A percentile compares a stretch with the other conserved stretches of the same genome.
These are phyloP conservation scores for Scleroderma bovista DNA, from an alignment of 768 basidiomycete species.

Conservation along the genomic window DNA sequence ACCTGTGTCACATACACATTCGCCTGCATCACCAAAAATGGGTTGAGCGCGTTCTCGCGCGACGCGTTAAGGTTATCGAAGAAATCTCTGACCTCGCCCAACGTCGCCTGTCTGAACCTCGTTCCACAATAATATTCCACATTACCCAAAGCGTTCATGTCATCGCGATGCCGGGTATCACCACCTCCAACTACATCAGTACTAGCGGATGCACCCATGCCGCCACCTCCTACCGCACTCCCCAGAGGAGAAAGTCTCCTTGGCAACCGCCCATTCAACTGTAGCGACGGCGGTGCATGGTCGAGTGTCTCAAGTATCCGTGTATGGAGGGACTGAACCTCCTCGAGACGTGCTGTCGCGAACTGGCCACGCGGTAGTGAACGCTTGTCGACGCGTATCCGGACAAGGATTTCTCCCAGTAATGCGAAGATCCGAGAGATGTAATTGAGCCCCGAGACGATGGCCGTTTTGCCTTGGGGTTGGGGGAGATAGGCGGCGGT, in stretches of 20 bases:
- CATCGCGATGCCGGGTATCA: neutral
- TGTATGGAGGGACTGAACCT: conserved; percentile 74
- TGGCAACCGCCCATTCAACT: conserved; percentile 53
- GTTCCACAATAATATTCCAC: conserved; percentile 46
- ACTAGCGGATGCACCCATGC: neutral
- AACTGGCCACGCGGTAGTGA: conserved; percentile 83
- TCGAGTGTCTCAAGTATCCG: conserved; percentile 70
- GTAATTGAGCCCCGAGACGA: conserved; percentile 85
- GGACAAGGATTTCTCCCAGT: conserved; percentile 80
- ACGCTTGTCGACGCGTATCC: conserved; percentile 82
- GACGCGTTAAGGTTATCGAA: conserved; percentile 89
- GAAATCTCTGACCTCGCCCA: conserved; percentile 84
- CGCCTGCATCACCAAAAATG: conserved; percentile 88
- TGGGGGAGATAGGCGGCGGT: conserved; percentile 77
- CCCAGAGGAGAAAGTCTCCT: conserved; percentile 50
- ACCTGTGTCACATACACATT: conserved; percentile 93
- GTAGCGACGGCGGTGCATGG: conserved; percentile 72
- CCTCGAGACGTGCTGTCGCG: conserved; percentile 77
- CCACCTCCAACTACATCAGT: neutral
- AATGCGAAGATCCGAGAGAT: conserved; percentile 81
- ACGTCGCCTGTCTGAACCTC: conserved; percentile 76
- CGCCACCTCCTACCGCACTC: neutral
- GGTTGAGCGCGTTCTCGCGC: conserved; percentile 79
- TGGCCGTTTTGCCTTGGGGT: conserved; percentile 80
- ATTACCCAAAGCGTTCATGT: too few species aligned